Conservation (phyloP, 2,329 filamentous ascomycete species). For the Aspergillus tubingensis region DNA sequence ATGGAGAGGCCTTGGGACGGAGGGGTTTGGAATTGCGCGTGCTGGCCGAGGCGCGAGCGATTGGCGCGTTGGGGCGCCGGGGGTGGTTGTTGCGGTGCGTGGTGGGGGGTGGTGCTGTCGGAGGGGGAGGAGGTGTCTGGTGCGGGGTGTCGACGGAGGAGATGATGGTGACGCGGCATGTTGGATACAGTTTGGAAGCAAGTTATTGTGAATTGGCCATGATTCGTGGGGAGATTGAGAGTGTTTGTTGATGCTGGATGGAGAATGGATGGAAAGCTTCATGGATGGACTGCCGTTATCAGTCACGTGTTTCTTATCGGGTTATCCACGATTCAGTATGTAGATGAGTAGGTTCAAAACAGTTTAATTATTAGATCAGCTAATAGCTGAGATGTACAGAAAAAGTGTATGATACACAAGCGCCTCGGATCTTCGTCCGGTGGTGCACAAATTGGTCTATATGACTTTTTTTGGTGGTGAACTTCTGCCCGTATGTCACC, state of each 20-base stretch:
- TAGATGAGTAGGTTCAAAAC: too few species aligned
- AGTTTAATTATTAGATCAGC: background rate
- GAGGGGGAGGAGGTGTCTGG: constrained; percentile 7
- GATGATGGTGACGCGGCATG: constrained; percentile 27
- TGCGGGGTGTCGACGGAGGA: constrained; percentile 6
- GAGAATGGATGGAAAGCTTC: background rate
- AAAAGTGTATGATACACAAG: background rate
- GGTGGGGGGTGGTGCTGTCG: background rate
- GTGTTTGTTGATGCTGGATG: background rate
- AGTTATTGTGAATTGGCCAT: background rate
- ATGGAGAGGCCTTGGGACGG: constrained; percentile 33
- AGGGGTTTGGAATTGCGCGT: constrained; percentile 36
- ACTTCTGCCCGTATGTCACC: background rate
- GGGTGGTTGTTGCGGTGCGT: constrained; percentile 7
- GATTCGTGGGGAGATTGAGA: background rate
- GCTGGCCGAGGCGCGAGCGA: constrained; percentile 17
- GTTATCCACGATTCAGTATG: too few species aligned
- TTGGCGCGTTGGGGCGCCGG: constrained; percentile 16
- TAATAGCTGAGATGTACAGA: background rate
- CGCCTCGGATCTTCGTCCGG: background rate
- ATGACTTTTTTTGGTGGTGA: background rate
- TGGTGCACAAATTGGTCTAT: background rate
- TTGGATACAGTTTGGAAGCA: background rate
- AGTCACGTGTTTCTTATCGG: constrained; percentile 3
- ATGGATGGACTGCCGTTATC: background rate